A percentile compares a stretch with the other conserved stretches of the same genome.
Conservation (phyloP, 108 stramenopile species). For the Cyclotella choctawhatcheeana region DNA sequence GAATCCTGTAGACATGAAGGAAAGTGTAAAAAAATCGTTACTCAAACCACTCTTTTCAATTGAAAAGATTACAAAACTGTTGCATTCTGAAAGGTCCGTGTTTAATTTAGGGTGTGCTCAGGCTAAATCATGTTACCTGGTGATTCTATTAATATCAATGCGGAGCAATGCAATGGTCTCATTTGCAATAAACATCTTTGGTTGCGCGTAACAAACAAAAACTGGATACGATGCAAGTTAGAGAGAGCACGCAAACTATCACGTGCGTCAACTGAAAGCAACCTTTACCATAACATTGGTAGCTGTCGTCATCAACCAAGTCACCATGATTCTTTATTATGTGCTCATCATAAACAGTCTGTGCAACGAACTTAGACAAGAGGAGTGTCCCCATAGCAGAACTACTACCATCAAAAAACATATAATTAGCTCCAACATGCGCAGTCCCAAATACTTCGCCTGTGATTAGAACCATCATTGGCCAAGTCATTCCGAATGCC, state of each 20-base stretch:
- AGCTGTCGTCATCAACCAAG: conserved; percentile 12
- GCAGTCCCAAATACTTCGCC: conserved; percentile 77
- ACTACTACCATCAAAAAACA: conserved; percentile 85
- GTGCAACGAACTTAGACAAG: conserved; percentile 79
- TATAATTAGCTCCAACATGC: conserved; percentile 84
- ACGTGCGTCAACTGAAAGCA: conserved; percentile 71
- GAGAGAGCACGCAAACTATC: conserved; percentile 55
- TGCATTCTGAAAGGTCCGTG: no score
- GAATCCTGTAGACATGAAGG: no score
- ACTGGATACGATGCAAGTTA: conserved; percentile 60
- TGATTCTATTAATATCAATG: no score
- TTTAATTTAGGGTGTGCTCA: no score
- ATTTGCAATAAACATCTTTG: conserved; percentile 31
- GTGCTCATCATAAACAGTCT: conserved; percentile 76
- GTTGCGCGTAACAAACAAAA: conserved; percentile 42
- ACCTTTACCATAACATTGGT: conserved; percentile 62
- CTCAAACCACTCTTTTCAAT: no score
- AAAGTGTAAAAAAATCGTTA: no score
- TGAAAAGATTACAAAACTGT: no score
- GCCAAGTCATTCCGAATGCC: conserved; percentile 90
- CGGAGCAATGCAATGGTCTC: no score
- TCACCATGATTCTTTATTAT: conserved; percentile 43
- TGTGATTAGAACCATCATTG: conserved; percentile 73
- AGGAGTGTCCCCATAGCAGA: conserved; percentile 85
- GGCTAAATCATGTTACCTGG: no score